phyloP scores from a whole-genome alignment of 148 eudicot genomes.

The Rhododendron kiyosumense region DNA sequence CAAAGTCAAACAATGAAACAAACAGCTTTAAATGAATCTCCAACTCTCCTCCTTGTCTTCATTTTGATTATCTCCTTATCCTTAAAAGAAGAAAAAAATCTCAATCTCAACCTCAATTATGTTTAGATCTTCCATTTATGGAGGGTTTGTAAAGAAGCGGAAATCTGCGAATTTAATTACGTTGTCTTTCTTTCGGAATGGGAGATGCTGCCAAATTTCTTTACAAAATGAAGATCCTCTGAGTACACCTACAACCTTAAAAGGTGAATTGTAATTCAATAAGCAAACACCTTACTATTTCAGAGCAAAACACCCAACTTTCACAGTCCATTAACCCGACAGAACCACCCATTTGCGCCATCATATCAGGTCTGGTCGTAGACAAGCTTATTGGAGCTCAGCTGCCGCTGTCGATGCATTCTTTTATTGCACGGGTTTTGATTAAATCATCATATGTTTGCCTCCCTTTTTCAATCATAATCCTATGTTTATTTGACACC shows the following conservation, averaged over 20 bases:
- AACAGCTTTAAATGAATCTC: background rate
- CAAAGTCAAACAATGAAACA: background rate
- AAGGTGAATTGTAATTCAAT: too few species aligned
- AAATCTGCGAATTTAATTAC: background rate
- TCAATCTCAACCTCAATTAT: background rate
- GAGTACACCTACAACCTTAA: too few species aligned
- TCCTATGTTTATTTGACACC: background rate
- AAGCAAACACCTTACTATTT: too few species aligned
- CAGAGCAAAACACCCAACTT: background rate
- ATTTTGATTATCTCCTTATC: too few species aligned
- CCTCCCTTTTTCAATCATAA: background rate
- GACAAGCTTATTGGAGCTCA: background rate
- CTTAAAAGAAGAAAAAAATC: too few species aligned
- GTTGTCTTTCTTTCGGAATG: background rate
- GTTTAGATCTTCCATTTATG: background rate
- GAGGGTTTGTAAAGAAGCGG: background rate
- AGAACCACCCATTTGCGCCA: background rate
- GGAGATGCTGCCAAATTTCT: too few species aligned
- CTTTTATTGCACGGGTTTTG: background rate
- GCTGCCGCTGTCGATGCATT: background rate
- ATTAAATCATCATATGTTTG: background rate
- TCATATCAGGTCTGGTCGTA: background rate
- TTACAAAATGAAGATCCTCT: too few species aligned
- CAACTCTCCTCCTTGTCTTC: background rate
- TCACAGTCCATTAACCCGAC: background rate